phyloP scores from a whole-genome alignment of 305 asterid genomes.

The Plantago coronopus region DNA sequence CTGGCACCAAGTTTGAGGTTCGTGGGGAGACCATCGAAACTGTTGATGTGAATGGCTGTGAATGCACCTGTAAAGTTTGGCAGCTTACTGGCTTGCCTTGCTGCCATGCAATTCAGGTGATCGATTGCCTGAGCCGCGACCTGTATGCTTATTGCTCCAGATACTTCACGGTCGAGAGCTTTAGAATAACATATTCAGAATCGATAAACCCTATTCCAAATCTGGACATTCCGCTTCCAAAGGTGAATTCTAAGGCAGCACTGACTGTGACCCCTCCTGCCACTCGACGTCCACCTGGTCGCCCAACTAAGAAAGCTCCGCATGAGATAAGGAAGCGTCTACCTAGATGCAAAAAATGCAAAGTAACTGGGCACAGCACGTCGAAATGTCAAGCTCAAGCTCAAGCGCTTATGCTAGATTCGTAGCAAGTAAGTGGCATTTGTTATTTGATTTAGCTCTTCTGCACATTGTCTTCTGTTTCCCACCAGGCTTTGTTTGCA shows the following conservation, averaged over 20 bases:
- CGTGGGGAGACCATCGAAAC: constrained; percentile 66
- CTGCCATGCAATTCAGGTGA: constrained; percentile 72
- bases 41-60: constrained; percentile 62
- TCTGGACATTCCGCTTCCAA: constrained; percentile 42
- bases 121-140: constrained; percentile 47
- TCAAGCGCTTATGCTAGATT: constrained; percentile 50
- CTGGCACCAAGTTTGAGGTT: constrained; percentile 60
- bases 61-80: constrained; percentile 77
- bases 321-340: constrained; percentile 62
- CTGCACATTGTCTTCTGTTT: too few relatives aligned
- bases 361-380: constrained; percentile 91
- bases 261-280: constrained; percentile 91
- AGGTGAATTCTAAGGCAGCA: constrained; percentile 38
- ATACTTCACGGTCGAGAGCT: constrained; percentile 62
- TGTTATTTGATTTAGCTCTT: neutral
- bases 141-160: constrained; percentile 67
- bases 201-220: constrained; percentile 54
- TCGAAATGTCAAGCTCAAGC: constrained; percentile 94
- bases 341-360: constrained; percentile 90
- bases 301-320: constrained; percentile 75
- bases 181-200: constrained; percentile 68
- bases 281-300: constrained; percentile 92
- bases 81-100: constrained; percentile 84
- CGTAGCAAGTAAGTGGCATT: constrained; percentile 37
- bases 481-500: too few relatives aligned